Evolutionary conservation across 306 rosid species (phyloP), one percentile per base, ranked within the genome.

Genomic region (Quillaja saponaria): DNA sequence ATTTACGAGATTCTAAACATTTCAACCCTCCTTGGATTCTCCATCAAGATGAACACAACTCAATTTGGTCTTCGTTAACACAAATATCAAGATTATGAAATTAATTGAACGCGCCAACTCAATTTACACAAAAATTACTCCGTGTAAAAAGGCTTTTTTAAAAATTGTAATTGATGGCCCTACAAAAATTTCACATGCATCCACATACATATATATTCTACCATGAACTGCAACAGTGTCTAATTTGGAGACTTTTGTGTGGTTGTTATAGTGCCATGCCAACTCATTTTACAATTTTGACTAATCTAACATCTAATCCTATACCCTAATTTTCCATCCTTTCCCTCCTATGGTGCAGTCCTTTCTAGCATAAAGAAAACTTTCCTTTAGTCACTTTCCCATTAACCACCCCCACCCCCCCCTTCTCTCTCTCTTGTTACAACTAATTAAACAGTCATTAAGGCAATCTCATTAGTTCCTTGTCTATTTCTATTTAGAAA

Each of bases 111-210:
- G 21, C 49, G 51, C 14, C 33, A 16, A 52, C 47, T 56, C 17
- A 41, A 61, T 60, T 66, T 61, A 40, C 13, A 61, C 13, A 1
- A 67, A 56, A 20, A 37, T n/a, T n/a, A 70, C 58, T 58, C 21
- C 15, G 13, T 6, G 3, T 61, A 49, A 73, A 34, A 17, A 40
- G 65, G 63, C 37, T 51, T 46, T 64, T 3, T 6, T 63, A 19
- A 37, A 72, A 54, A 45, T 45, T 68, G 20, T 31, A 55, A 61
- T 56, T 31, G 55, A 62, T 40, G 63, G 58, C 77, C 80, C 75
- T 79, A 74, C 78, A 69, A 58, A 45, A 37, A 57, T 57, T 67
- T 71, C 66, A 66, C 74, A 64, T 56, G 74, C 62, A 44, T 61
- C 61, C 61, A 41, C 12, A 48, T 34, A 67, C 37, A 67, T 17